Evolutionary conservation across 257 asterid species (phyloP).

Genomic region (Primulina huaijiensis): DNA sequence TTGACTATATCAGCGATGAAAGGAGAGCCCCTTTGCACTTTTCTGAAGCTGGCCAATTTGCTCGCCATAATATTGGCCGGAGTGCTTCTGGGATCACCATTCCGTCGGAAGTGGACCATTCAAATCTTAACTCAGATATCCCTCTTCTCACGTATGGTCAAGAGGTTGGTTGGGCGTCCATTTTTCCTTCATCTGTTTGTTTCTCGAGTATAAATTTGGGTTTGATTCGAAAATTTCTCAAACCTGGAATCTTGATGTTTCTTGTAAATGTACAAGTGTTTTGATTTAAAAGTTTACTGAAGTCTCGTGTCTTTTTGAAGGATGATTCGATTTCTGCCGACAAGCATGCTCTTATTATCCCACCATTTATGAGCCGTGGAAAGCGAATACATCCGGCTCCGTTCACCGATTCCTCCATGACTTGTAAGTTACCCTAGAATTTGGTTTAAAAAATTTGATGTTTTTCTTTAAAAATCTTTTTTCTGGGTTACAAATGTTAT

Average conservation of each 20-base stretch:
- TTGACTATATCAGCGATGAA: constrained; percentile 37
- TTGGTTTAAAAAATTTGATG: background rate
- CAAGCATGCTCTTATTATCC: constrained; percentile 52
- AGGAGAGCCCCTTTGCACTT: constrained; percentile 32
- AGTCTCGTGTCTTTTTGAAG: constrained; percentile 19
- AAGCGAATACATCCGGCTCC: constrained; percentile 51
- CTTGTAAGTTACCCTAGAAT: constrained; percentile 31
- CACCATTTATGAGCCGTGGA: constrained; percentile 49
- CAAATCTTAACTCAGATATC: constrained; percentile 38
- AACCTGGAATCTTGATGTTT: background rate
- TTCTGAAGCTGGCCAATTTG: constrained; percentile 41
- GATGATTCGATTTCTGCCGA: constrained; percentile 53
- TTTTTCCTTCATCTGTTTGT: background rate
- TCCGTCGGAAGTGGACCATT: constrained; percentile 13
- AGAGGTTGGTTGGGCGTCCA: constrained; percentile 35
- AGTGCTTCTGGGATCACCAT: constrained; percentile 34
- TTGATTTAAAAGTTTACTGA: background rate
- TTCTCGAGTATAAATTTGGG: background rate
- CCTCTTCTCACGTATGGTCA: constrained; percentile 55
- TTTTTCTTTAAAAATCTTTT: background rate
- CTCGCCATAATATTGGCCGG: constrained; percentile 38
- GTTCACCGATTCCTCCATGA: constrained; percentile 38
- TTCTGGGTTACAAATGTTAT: constrained; percentile 4
- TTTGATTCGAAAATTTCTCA: constrained; percentile 4
- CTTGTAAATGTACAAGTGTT: background rate